These are phyloP conservation scores for Colletotrichum somersetense DNA, from an alignment of 2,329 filamentous ascomycete species.

Conservation along the genomic window DNA sequence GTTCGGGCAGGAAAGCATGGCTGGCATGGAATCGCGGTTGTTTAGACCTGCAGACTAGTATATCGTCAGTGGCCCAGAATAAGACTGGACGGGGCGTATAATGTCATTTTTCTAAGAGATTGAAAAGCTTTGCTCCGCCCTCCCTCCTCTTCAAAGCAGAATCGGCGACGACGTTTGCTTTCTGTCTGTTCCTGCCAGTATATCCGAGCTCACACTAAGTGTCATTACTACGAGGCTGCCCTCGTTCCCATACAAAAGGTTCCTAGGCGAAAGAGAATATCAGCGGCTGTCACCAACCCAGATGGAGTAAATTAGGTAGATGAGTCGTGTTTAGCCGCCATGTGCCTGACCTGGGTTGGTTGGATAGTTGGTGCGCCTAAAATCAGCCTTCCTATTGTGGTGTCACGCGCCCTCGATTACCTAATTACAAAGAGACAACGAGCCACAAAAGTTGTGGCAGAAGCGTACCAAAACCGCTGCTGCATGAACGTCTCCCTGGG, in stretches of 20 bases:
- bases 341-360: background rate
- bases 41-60: slow-evolving; percentile 35
- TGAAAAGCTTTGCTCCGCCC: too few species aligned
- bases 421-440: background rate
- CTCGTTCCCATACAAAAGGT: background rate
- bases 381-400: background rate
- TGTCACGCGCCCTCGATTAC: background rate
- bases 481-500: slow-evolving; percentile 10
- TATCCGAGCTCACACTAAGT: background rate
- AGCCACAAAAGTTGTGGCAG: background rate
- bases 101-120: slow-evolving; percentile 11
- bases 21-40: slow-evolving; percentile 33
- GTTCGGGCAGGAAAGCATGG: slow-evolving; percentile 29
- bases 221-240: too few species aligned
- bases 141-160: background rate
- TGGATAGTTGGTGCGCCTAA: too few species aligned
- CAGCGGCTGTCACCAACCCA: background rate
- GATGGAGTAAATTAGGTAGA: background rate
- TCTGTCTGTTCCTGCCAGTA: background rate
- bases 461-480: background rate
- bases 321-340: background rate
- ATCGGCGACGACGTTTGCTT: background rate
- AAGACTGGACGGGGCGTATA: slow-evolving; percentile 21
- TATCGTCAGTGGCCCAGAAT: slow-evolving; percentile 25
- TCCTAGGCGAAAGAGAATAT: background rate